These are phyloP conservation scores for Eimeria necatrix DNA, from an alignment of 169 alveolate species.

Conservation along the genomic window DNA sequence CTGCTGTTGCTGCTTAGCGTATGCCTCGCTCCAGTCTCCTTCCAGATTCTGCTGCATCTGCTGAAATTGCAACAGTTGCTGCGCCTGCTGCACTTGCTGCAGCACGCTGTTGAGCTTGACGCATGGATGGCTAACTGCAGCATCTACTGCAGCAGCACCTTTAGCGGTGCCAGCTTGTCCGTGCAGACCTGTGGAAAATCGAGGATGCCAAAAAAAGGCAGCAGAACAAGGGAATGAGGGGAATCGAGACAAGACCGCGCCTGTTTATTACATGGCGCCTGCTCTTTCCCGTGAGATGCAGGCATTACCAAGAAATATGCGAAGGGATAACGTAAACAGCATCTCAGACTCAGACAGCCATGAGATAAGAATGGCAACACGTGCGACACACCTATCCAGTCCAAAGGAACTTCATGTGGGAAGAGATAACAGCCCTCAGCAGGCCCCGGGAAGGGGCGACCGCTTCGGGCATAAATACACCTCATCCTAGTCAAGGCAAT, in stretches of 20 bases:
- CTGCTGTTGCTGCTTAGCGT: background rate
- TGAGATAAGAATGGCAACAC: background rate
- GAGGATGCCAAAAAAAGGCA: too few species aligned
- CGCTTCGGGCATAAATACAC: conserved; percentile 75
- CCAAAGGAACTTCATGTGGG: conserved; percentile 52
- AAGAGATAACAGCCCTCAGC: conserved; percentile 67
- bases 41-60: background rate
- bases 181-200: too few species aligned
- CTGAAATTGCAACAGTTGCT: background rate
- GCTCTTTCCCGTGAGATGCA: too few species aligned
- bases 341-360: background rate
- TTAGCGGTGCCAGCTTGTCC: background rate
- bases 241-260: too few species aligned
- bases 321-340: background rate
- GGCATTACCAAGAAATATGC: background rate
- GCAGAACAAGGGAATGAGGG: too few species aligned
- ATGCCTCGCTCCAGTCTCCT: background rate
- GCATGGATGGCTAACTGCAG: conserved; percentile 16
- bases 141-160: background rate
- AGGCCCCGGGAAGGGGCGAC: conserved; percentile 64
- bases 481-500: conserved; percentile 70
- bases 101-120: conserved; percentile 24
- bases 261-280: too few species aligned
- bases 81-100: conserved; percentile 19
- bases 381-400: conserved; percentile 19